Evolutionary conservation across 331 rosid species (phyloP).

Genomic region (Rhamnella rubrinervis): DNA sequence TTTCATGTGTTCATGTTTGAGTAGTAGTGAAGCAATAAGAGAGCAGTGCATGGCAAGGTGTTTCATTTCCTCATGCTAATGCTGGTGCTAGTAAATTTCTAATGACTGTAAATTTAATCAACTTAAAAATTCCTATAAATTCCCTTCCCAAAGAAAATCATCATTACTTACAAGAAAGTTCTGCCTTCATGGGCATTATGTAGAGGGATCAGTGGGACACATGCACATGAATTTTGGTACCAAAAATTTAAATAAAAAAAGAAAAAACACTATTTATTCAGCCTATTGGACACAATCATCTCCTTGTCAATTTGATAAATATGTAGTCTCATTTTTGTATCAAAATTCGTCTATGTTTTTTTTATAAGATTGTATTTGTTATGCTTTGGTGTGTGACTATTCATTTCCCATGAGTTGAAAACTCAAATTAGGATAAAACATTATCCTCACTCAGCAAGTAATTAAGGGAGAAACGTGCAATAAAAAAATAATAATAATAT

Average conservation of each 20-base stretch:
- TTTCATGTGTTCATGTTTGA: conserved; percentile 10
- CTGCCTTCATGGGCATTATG: neutral
- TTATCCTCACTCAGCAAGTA: too few relatives aligned
- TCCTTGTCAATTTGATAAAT: neutral
- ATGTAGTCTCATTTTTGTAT: too few relatives aligned
- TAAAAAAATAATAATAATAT: too few relatives aligned
- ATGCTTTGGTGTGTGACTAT: too few relatives aligned
- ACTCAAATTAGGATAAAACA: too few relatives aligned
- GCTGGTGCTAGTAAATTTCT: neutral
- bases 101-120: neutral
- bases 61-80: neutral
- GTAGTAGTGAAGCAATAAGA: conserved; percentile 25
- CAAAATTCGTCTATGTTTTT: too few relatives aligned
- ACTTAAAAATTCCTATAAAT: too few relatives aligned
- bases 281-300: neutral
- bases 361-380: too few relatives aligned
- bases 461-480: too few relatives aligned
- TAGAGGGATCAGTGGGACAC: neutral
- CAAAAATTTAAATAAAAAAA: neutral
- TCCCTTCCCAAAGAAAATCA: too few relatives aligned
- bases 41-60: conserved; percentile 5
- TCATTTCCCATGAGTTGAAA: too few relatives aligned
- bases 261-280: neutral
- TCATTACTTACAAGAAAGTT: too few relatives aligned
- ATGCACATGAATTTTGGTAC: conserved; percentile 2